Conservation (phyloP, 176 grass and related monocot species). For the Zoysia pacifica region DNA sequence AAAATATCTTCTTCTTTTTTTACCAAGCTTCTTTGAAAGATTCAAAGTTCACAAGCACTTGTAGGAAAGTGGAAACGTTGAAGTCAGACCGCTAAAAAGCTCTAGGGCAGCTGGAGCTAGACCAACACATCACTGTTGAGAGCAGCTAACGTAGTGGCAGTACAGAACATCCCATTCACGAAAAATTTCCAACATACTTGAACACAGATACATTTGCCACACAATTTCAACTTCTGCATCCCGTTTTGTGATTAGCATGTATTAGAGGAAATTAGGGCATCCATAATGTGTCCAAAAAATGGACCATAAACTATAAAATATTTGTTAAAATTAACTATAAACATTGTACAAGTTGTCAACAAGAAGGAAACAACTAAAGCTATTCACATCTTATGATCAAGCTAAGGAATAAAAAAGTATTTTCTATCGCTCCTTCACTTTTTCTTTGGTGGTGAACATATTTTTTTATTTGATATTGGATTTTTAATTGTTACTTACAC, state of each 20-base stretch:
- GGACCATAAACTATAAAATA: too few relatives aligned
- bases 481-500: too few relatives aligned
- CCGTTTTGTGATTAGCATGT: not conserved
- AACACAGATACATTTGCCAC: conserved; percentile 4
- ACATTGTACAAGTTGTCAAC: too few relatives aligned
- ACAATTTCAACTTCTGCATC: not conserved
- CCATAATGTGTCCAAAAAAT: too few relatives aligned
- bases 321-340: too few relatives aligned
- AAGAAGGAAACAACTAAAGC: too few relatives aligned
- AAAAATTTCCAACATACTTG: not conserved
- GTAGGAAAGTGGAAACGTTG: too few relatives aligned
- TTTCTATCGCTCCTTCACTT: too few relatives aligned
- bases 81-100: not conserved
- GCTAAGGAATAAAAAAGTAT: too few relatives aligned
- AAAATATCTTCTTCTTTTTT: not conserved
- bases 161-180: not conserved
- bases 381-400: too few relatives aligned
- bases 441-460: too few relatives aligned
- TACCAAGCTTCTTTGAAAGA: not conserved
- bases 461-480: too few relatives aligned
- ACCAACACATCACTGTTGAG: not conserved
- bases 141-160: not conserved
- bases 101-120: not conserved
- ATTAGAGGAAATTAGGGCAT: not conserved
- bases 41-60: conserved; percentile 11